Evolutionary conservation across 2,329 filamentous ascomycete species (phyloP), one percentile per base, ranked within the genome.

Genomic region (Sporothrix variecibatus): DNA sequence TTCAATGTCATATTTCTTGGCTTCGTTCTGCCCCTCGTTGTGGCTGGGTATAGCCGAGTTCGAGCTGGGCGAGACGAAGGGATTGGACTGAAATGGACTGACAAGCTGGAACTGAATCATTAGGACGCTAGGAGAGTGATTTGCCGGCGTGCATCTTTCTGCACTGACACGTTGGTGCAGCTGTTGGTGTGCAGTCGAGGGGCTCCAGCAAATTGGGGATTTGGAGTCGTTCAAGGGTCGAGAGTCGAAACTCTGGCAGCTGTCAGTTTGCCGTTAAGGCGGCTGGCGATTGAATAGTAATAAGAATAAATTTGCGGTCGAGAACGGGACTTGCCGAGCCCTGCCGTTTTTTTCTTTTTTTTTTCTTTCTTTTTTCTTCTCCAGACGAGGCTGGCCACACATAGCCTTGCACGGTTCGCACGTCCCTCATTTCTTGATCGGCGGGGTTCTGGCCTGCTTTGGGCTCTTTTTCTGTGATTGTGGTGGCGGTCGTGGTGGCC

Each of bases 91-190:
- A 34, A 4, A 34, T 34, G 46, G 17, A n/a, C 46, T 20, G 46
- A n/a, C n/a, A n/a, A n/a, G n/a, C 46, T 20, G 34, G 34, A 23
- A 58, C 49, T 65, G 60, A 65, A 60, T 65, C 51, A 68, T 56
- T 65, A 46, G 51, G 34, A 11, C 46, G 46, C 49, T 11, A 65
- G 62, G 34, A 34, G 46, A 51, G 7, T 68, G 40, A 67, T 49
- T 68, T 49, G 43, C 64, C 64, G 64, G 64, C 23, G 11, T 12
- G 17, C 5, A 38, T 7, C 1, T 12, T 12, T n/a, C 2, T 17
- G 34, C 60, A 40, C 34, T 64, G 60, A 64, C n/a, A 17, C 60
- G 20, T 43, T 64, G 34, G 34, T 64, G 60, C 31, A 23, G 60
- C 8, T 64, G 2, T 43, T 64, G 60, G 34, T 64, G 60, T 20